These are phyloP conservation scores for Moesziomyces sp. DNA, from an alignment of 1,284 basidiomycete species.

Conservation along the genomic window DNA sequence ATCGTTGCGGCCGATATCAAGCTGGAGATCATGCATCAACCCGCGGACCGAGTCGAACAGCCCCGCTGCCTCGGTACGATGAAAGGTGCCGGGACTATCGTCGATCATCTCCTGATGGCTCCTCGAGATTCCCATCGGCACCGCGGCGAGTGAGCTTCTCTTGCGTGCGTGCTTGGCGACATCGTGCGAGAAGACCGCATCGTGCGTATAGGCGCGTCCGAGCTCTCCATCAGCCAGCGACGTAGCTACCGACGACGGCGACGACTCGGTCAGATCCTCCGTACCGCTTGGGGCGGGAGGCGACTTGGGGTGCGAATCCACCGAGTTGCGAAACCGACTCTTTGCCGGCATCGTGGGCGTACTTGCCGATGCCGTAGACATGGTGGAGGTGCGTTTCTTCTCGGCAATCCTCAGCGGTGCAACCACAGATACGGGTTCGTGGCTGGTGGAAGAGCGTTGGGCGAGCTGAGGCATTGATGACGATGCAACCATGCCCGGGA, in stretches of 20 bases:
- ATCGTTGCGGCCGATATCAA: constrained; percentile 6
- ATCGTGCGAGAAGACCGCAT: constrained; percentile 1
- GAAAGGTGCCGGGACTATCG: constrained; percentile 6
- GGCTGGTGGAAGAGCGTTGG: constrained; percentile 4
- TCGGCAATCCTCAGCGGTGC: constrained; percentile 8
- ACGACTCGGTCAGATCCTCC: neutral
- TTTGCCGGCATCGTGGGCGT: constrained; percentile 9
- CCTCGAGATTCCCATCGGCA: constrained; percentile 19
- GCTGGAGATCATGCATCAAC: constrained; percentile 15
- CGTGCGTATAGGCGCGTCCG: neutral
- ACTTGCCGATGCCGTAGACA: neutral
- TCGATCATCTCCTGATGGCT: constrained; percentile 29
- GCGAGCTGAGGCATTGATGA: constrained; percentile 1
- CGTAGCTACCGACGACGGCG: constrained; percentile 12
- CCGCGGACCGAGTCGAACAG: constrained; percentile 23
- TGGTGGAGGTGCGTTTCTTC: constrained; percentile 3
- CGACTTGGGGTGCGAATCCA: neutral
- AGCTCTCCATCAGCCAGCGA: constrained; percentile 1
- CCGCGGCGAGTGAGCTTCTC: neutral
- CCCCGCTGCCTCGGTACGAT: constrained; percentile 6
- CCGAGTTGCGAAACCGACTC: constrained; percentile 1
- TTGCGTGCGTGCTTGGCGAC: no score
- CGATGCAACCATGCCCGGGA: neutral
- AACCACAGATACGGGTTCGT: neutral
- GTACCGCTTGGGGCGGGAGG: no score